Evolutionary conservation across 1,284 basidiomycete genomes (phyloP).

Genomic region (Tilletia caries): DNA sequence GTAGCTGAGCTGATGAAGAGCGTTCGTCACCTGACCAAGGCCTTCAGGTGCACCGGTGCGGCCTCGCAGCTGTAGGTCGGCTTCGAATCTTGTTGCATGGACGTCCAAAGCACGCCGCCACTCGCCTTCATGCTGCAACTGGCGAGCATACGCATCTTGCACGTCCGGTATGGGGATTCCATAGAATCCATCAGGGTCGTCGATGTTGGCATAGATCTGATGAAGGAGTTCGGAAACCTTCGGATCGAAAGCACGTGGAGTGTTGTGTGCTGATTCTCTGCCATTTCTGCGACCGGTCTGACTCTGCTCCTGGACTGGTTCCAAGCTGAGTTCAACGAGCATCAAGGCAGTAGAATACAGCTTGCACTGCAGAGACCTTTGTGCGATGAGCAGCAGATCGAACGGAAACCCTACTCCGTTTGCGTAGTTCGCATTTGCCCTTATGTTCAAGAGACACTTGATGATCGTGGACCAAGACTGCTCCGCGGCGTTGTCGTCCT

Average conservation of each 20-base stretch:
- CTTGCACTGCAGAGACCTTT: slow-evolving; percentile 71
- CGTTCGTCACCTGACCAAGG: slow-evolving; percentile 47
- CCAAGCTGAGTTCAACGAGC: slow-evolving; percentile 77
- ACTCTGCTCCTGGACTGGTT: slow-evolving; percentile 49
- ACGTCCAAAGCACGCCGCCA: slow-evolving; percentile 87
- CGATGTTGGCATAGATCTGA: slow-evolving; percentile 87
- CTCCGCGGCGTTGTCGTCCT: slow-evolving; percentile 56
- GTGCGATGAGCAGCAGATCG: slow-evolving; percentile 69
- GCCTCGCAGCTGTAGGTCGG: slow-evolving; percentile 10
- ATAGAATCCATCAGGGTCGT: slow-evolving; percentile 97
- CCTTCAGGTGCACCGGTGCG: not conserved
- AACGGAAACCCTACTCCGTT: slow-evolving; percentile 79
- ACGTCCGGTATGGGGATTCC: slow-evolving; percentile 77
- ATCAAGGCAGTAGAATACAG: slow-evolving; percentile 83
- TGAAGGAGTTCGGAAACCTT: slow-evolving; percentile 63
- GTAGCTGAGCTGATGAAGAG: slow-evolving; percentile 84
- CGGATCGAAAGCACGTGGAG: not conserved
- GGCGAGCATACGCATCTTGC: slow-evolving; percentile 71
- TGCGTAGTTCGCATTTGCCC: not conserved
- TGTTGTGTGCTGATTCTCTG: not conserved
- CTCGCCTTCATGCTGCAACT: slow-evolving; percentile 85
- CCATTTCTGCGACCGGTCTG: slow-evolving; percentile 7
- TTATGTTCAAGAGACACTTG: slow-evolving; percentile 63
- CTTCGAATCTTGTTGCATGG: slow-evolving; percentile 76
- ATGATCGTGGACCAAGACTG: slow-evolving; percentile 67